Evolutionary conservation across 345 rosid species (phyloP).

Genomic region (Eucalyptus pauciflora): DNA sequence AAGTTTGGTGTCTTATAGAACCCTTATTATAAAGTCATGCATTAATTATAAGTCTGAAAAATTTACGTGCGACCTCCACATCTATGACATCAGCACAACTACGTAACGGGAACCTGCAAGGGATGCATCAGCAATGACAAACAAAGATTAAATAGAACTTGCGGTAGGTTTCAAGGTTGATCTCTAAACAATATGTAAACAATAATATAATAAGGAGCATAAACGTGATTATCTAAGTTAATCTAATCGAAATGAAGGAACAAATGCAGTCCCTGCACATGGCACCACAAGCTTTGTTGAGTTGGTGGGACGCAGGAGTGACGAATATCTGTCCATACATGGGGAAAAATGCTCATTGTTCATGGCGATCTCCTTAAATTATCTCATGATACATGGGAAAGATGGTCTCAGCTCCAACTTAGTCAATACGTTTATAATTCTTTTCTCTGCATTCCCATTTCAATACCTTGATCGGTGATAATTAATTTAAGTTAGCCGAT

Average conservation of each 20-base stretch:
- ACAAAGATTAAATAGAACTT: not conserved
- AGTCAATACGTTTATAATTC: not conserved
- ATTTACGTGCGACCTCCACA: not conserved
- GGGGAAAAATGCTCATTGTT: not conserved
- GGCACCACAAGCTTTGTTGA: not conserved
- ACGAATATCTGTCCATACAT: not conserved
- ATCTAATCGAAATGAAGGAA: not conserved
- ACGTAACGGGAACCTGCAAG: not conserved
- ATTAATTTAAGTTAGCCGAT: not conserved
- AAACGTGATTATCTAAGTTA: not conserved
- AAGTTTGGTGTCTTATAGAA: not conserved
- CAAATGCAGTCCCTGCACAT: not conserved
- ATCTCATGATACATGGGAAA: not conserved
- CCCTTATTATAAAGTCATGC: not conserved
- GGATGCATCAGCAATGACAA: not conserved
- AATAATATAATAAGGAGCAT: not conserved
- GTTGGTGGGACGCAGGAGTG: not conserved
- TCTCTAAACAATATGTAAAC: not conserved
- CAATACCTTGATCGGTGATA: not conserved
- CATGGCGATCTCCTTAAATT: not conserved
- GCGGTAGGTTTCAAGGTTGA: not conserved
- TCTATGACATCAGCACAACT: not conserved
- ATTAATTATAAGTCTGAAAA: not conserved
- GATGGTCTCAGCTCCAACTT: not conserved
- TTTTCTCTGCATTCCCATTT: not conserved